These are phyloP conservation scores for Syncephalastrum sp. DNA, from an alignment of 371 early-diverging fungal genomes.

Conservation along the genomic window DNA sequence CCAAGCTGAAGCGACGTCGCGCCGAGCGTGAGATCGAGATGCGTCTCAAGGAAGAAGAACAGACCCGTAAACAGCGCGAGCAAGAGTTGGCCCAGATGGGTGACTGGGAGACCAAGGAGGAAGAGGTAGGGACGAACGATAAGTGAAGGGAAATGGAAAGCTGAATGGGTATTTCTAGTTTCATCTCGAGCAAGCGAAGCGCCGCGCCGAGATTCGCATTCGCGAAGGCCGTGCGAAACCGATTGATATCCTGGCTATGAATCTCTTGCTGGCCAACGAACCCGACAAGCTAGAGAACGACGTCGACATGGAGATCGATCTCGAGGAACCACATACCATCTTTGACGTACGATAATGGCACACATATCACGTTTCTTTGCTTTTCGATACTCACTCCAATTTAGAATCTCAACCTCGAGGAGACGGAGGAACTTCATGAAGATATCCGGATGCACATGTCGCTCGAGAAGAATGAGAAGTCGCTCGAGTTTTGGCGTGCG, in stretches of 20 bases:
- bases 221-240: slow-evolving; percentile 86
- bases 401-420: slow-evolving; percentile 59
- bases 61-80: slow-evolving; percentile 70
- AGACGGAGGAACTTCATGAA: slow-evolving; percentile 75
- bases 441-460: slow-evolving; percentile 86
- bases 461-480: slow-evolving; percentile 75
- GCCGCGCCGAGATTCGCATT: slow-evolving; percentile 89
- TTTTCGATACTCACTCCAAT: background rate
- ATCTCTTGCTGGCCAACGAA: slow-evolving; percentile 75
- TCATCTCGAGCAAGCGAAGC: slow-evolving; percentile 86
- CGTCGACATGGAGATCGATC: slow-evolving; percentile 76
- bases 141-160: background rate
- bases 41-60: slow-evolving; percentile 82
- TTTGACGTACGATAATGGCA: slow-evolving; percentile 56
- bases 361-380: too few relatives aligned
- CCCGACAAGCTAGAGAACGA: slow-evolving; percentile 70
- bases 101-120: slow-evolving; percentile 94
- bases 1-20: slow-evolving; percentile 76
- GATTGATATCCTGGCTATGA: slow-evolving; percentile 91
- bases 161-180: slow-evolving; percentile 46
- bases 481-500: slow-evolving; percentile 80
- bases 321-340: slow-evolving; percentile 86
- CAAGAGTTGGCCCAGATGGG: slow-evolving; percentile 84
- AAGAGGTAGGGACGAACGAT: slow-evolving; percentile 48
- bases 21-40: slow-evolving; percentile 82